Base-by-base conservation (phyloP, 208 protist genomes). In the Trypanosoma avium region DNA sequence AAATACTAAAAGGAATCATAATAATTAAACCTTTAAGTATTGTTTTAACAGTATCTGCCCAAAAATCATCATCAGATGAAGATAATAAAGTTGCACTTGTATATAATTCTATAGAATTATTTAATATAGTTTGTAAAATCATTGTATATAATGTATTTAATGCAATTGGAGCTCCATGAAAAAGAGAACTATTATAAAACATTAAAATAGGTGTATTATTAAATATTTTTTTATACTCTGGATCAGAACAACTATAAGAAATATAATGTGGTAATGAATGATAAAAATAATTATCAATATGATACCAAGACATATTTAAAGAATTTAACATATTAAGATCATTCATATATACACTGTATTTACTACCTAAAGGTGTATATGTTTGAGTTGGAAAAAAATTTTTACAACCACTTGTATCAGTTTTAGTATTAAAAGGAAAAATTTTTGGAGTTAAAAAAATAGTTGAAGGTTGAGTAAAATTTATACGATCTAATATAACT, bases 1-100 rank as follows among this genome's bases (percentile, higher is more conserved):
- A 45, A 52, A 88, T 81, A 4, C 69, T 78, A 60, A 92, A 88
- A n/a, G 85, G 88, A 47, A 90, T 77, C 61, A 89, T 72, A 0
- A 93, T 63, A 24, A 90, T 65, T 36, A 90, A 78, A 27, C 67
- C 53, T 24, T 84, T 79, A 22, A 91, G 64, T 32, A 93, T 55
- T 1, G 71, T 56, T 35, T 84, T 74, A 8, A 85, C 64, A 12
- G 69, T 55, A 58, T 73, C 26, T 38, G 5, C 10, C 10, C 7
- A 38, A 38, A 10, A 38, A 13, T 38, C 33, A 38, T 38, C 10
- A 38, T 38, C 33, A 38, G 33, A 5, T 38, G 33, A 5, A 38
- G 33, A 38, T 38, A 38, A 38, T 13, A 13, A 10, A 10, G 33
- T 13, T 38, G 33, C 33, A 38, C 7, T 38, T 38, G 33, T 38